Evolutionary conservation across 139 green algal genomes (phyloP).

Genomic region (Pycnococcus provasolii): DNA sequence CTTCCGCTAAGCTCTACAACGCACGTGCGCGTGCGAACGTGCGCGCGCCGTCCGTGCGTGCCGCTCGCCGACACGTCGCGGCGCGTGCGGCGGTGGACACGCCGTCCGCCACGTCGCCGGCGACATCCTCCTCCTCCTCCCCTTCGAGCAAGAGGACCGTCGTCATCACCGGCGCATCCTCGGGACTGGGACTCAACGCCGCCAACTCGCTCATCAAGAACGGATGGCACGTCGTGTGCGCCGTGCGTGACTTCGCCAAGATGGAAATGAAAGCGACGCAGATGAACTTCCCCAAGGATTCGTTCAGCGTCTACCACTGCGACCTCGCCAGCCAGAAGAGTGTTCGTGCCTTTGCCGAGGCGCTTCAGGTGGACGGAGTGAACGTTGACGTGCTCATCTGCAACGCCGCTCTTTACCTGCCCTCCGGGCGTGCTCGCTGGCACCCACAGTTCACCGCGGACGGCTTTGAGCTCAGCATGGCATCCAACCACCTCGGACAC

Average conservation of each 20-base stretch:
- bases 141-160: constrained; percentile 2
- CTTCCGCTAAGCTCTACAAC: no score
- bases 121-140: no score
- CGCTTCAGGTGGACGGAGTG: constrained; percentile 47
- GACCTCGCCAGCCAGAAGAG: constrained; percentile 69
- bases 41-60: no score
- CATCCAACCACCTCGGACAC: constrained; percentile 81
- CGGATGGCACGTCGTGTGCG: constrained; percentile 83
- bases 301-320: constrained; percentile 64
- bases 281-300: constrained; percentile 47
- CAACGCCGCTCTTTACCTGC: constrained; percentile 88
- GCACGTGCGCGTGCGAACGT: no score
- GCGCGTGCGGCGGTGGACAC: no score
- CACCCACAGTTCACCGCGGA: constrained; percentile 75
- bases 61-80: no score
- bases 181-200: constrained; percentile 71
- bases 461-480: constrained; percentile 71
- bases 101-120: no score
- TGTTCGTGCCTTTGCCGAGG: constrained; percentile 67
- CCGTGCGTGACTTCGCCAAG: constrained; percentile 63
- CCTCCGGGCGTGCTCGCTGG: constrained; percentile 49
- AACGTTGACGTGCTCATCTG: constrained; percentile 67
- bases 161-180: constrained; percentile 83
- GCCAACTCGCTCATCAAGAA: constrained; percentile 47
- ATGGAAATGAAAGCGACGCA: constrained; percentile 34